A percentile compares a stretch with the other conserved stretches of the same genome.
Conservation (phyloP, 768 basidiomycete genomes). For the Trichaptum fuscoviolaceum region DNA sequence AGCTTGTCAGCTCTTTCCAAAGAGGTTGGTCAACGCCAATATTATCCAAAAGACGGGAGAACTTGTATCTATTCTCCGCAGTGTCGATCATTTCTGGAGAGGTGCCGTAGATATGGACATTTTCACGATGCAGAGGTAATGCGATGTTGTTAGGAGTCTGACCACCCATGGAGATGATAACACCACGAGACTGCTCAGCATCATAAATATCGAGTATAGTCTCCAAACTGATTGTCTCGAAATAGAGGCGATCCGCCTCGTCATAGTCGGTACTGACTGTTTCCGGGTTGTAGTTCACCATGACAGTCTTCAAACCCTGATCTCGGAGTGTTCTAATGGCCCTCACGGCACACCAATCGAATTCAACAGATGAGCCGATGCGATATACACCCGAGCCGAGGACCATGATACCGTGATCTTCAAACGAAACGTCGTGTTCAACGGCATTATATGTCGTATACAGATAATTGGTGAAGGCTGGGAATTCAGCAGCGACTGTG, state of each 20-base stretch:
- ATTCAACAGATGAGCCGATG: slow-evolving; percentile 98
- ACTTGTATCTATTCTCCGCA: slow-evolving; percentile 99
- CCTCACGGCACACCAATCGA: slow-evolving; percentile 99
- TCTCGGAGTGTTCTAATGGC: slow-evolving; percentile 94
- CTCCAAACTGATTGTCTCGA: slow-evolving; percentile 97
- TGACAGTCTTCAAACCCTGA: slow-evolving; percentile 91
- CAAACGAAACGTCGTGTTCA: slow-evolving; percentile 86
- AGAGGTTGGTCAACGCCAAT: slow-evolving; percentile 97
- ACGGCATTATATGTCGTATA: slow-evolving; percentile 98
- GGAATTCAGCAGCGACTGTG: slow-evolving; percentile 98
- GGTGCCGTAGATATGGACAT: slow-evolving; percentile 97
- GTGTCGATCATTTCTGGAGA: slow-evolving; percentile 99
- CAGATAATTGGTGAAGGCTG: slow-evolving; percentile 97
- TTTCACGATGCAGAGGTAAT: slow-evolving; percentile 90
- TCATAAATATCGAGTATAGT: slow-evolving; percentile 98
- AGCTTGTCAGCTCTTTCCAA: slow-evolving; percentile 95
- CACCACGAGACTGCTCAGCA: slow-evolving; percentile 78
- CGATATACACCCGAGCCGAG: slow-evolving; percentile 98
- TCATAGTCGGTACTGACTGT: slow-evolving; percentile 99
- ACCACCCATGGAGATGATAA: slow-evolving; percentile 97
- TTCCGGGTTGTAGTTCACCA: slow-evolving; percentile 99
- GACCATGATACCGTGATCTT: slow-evolving; percentile 94
- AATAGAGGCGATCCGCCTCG: slow-evolving; percentile 96
- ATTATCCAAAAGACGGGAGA: slow-evolving; percentile 94
- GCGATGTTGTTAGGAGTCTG: slow-evolving; percentile 99